A percentile compares a stretch with the other conserved stretches of the same genome.
These are phyloP conservation scores for Plasmodium inui DNA, from an alignment of 169 alveolate species.

Conservation along the genomic window DNA sequence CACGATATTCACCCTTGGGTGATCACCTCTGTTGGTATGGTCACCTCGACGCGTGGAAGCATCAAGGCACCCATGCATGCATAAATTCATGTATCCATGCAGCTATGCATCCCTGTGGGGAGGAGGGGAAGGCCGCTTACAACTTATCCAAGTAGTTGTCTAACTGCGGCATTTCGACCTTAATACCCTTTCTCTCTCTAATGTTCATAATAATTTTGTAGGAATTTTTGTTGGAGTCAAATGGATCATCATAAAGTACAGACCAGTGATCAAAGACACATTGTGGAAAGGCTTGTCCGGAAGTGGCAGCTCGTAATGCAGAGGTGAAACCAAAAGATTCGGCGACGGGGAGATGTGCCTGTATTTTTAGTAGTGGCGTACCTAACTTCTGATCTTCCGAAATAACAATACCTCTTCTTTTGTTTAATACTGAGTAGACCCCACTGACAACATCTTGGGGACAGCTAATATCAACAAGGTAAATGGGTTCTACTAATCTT, in stretches of 20 bases:
- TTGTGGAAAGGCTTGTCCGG: conserved; percentile 99
- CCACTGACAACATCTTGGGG: conserved; percentile 99
- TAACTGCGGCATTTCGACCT: conserved; percentile 96
- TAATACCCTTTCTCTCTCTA: conserved; percentile 98
- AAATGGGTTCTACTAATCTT: conserved; percentile 98
- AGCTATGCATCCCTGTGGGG: background rate
- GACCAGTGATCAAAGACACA: conserved; percentile 99
- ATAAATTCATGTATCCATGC: background rate
- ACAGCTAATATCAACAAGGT: conserved; percentile 97
- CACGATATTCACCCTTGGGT: background rate
- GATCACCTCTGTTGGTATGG: background rate
- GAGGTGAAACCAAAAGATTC: conserved; percentile 99
- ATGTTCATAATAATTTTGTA: conserved; percentile 94
- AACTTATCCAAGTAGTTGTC: conserved; percentile 97
- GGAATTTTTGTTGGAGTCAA: conserved; percentile 97
- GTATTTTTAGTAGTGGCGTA: conserved; percentile 97
- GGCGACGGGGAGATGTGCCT: conserved; percentile 99
- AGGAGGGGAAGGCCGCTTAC: conserved; percentile 78
- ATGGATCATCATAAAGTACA: conserved; percentile 95
- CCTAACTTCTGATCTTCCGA: conserved; percentile 98
- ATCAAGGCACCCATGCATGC: background rate
- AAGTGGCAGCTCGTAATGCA: conserved; percentile 98
- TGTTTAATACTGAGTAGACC: conserved; percentile 96
- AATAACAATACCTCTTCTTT: conserved; percentile 98
- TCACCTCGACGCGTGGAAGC: background rate